phyloP scores from a whole-genome alignment of 2,329 filamentous ascomycete genomes.

The Xylariales sp. region DNA sequence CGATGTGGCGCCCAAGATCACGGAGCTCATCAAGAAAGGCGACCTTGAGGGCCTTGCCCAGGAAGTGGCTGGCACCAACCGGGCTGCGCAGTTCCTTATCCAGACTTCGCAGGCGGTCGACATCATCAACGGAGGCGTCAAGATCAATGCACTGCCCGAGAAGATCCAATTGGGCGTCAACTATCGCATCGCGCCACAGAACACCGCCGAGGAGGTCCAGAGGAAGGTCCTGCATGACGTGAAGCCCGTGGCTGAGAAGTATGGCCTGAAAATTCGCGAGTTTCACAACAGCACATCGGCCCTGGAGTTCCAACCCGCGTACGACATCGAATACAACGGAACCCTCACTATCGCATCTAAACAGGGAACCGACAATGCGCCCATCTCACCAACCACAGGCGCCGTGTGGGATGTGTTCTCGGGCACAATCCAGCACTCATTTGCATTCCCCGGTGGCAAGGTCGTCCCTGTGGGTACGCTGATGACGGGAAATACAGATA shows the following conservation, averaged over 20 bases:
- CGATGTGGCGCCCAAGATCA: conserved; percentile 24
- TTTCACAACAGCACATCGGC: conserved; percentile 37
- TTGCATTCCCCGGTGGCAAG: conserved; percentile 28
- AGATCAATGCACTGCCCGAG: conserved; percentile 55
- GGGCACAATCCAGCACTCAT: conserved; percentile 26
- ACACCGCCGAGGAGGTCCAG: conserved; percentile 40
- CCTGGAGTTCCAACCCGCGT: conserved; percentile 20
- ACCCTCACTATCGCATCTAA: conserved; percentile 29
- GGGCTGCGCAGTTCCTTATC: conserved; percentile 44
- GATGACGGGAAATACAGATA: conserved; percentile 33
- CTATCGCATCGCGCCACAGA: conserved; percentile 52
- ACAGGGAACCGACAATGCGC: conserved; percentile 27
- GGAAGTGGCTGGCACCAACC: conserved; percentile 25
- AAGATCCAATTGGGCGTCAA: conserved; percentile 48
- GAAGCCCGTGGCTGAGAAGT: conserved; percentile 39
- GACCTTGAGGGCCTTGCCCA: conserved; percentile 22
- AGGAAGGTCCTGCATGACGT: conserved; percentile 41
- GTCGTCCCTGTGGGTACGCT: conserved; percentile 30
- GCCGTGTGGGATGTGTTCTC: conserved; percentile 26
- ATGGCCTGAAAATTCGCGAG: conserved; percentile 41
- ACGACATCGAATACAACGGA: conserved; percentile 35
- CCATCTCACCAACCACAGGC: conserved; percentile 29
- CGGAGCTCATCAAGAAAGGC: conserved; percentile 23
- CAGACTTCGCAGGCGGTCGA: conserved; percentile 55
- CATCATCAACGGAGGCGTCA: conserved; percentile 49